Evolutionary conservation across 192 early-diverging fungal species (phyloP).

Genomic region (Coemansia sp.): DNA sequence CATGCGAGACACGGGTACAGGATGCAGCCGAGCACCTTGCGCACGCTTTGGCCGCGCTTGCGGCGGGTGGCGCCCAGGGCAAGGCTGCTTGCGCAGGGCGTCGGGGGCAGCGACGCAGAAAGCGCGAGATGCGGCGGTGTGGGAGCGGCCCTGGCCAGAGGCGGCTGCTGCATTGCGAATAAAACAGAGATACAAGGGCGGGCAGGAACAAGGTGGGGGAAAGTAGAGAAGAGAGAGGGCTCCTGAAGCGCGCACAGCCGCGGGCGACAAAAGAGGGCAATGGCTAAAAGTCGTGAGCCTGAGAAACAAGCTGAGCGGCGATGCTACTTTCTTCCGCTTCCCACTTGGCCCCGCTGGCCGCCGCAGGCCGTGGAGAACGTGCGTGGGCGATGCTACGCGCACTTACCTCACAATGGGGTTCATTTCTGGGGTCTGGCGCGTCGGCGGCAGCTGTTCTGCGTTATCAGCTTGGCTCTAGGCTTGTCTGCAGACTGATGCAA

Average conservation of each 20-base stretch:
- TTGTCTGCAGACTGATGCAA: background rate
- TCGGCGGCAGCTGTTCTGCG: background rate
- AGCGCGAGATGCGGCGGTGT: background rate
- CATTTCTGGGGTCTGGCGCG: conserved; percentile 2
- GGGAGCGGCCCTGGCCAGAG: background rate
- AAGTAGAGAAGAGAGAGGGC: background rate
- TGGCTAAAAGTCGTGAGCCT: too few relatives aligned
- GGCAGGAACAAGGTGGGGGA: background rate
- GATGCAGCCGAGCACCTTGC: conserved; percentile 10
- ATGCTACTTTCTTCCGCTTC: background rate
- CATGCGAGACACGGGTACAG: conserved; percentile 22
- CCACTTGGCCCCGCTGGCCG: background rate
- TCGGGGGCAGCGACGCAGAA: conserved; percentile 11
- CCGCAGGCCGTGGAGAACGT: background rate
- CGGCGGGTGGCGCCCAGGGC: background rate
- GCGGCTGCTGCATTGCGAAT: background rate
- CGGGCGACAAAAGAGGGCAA: background rate
- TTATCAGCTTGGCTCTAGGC: background rate
- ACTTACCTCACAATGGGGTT: conserved; percentile 25
- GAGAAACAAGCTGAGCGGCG: background rate
- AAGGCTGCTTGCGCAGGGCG: conserved; percentile 4
- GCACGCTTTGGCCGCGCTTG: background rate
- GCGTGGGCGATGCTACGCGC: background rate
- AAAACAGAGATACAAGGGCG: background rate
- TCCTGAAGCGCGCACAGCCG: background rate